Evolutionary conservation across 257 asterid genomes (phyloP), one percentile per base, ranked within the genome.

Genomic region (Scutellaria barbata): DNA sequence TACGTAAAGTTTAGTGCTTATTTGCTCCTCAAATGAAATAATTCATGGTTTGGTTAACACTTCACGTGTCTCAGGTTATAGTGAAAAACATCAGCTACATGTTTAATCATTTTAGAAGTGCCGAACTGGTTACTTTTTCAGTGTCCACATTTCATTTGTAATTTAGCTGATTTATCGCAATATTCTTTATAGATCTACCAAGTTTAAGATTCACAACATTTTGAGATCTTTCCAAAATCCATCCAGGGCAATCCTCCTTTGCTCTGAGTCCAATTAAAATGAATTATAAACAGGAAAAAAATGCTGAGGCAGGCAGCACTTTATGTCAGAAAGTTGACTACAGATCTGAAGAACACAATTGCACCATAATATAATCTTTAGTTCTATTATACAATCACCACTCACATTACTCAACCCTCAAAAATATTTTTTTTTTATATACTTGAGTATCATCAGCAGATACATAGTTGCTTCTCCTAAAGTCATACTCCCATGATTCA

Each of bases 311-410:
- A 40, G 14, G 66, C 37, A 37, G 41, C 68, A 58, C 33, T 35
- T 69, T 17, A 42, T 48, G 53, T 18, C 7, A 61, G 41, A 53
- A 58, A 60, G 8, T 69, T 55, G 55, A 41, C 61, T 46, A 42
- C 52, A 79, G 20, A 78, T 77, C 67, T 39, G 13, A 62, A 65
- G 77, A 43, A 43, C 74, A 70, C 8, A 64, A 39, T 45, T 41
- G 74, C 62, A 53, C 7, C 51, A 37, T 9, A 30, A 52, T 10
- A 35, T 30, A 11, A 50, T 25, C 50, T 13, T 56, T 33, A 59
- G 59, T 42, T 52, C 12, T 53, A 51, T 61, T 56, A 54, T 25
- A 58, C 25, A 42, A 41, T n/a, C 52, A 61, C 56, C 7, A 60
- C 37, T 46, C 41, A 58, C 67, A 18, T 37, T 63, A 55, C 71